Evolutionary conservation across 495 filamentous ascomycete species (phyloP).

Genomic region (Hyphodiscus hymeniophilus): DNA sequence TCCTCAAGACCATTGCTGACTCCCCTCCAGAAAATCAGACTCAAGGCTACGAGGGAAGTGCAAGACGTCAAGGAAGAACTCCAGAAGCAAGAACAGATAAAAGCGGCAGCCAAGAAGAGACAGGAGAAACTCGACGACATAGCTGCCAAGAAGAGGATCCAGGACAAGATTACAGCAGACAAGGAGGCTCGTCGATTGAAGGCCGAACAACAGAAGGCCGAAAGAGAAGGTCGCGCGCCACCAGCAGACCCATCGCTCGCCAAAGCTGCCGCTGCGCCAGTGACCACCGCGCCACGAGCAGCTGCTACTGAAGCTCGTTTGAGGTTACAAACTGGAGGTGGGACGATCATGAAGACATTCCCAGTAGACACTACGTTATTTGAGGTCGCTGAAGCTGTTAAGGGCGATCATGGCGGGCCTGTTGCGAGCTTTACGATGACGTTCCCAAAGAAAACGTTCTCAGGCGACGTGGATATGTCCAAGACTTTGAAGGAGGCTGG

Average conservation of each 20-base stretch:
- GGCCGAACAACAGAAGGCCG: slow-evolving; percentile 76
- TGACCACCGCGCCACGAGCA: slow-evolving; percentile 26
- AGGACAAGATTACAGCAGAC: slow-evolving; percentile 86
- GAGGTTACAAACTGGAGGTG: slow-evolving; percentile 65
- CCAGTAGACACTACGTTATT: slow-evolving; percentile 84
- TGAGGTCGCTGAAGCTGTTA: slow-evolving; percentile 75
- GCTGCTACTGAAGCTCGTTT: slow-evolving; percentile 58
- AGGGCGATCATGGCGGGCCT: slow-evolving; percentile 38
- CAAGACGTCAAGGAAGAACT: slow-evolving; percentile 79
- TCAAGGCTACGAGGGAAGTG: slow-evolving; percentile 71
- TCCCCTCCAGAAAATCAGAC: slow-evolving; percentile 62
- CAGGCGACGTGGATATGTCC: slow-evolving; percentile 68
- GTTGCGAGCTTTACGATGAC: slow-evolving; percentile 74
- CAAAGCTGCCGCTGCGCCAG: slow-evolving; percentile 26
- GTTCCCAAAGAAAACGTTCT: slow-evolving; percentile 79
- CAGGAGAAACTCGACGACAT: slow-evolving; percentile 83
- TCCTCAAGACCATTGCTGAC: not conserved
- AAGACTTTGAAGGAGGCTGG: slow-evolving; percentile 90
- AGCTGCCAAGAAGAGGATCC: slow-evolving; percentile 78
- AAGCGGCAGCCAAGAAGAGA: slow-evolving; percentile 76
- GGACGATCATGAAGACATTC: slow-evolving; percentile 74
- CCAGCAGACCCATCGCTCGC: slow-evolving; percentile 35
- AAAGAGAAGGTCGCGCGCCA: slow-evolving; percentile 62
- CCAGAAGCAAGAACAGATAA: slow-evolving; percentile 76
- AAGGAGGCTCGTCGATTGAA: slow-evolving; percentile 76